A percentile compares a stretch with the other conserved stretches of the same genome.
Conservation (phyloP, 2,329 filamentous ascomycete genomes). For the Alternaria triticimaculans region DNA sequence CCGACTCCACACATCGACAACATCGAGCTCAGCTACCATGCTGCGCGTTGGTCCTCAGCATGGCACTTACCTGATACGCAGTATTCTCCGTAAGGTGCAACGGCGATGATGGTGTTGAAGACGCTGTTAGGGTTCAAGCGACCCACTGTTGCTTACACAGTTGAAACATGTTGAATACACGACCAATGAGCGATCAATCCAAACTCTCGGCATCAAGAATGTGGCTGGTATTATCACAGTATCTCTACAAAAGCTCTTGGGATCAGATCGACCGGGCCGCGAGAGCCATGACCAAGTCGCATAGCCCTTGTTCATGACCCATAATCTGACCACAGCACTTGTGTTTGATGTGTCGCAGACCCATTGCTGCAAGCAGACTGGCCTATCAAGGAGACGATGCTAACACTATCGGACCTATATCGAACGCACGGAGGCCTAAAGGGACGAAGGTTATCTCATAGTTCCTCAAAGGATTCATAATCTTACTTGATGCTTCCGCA, state of each 20-base stretch:
- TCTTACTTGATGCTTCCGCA: constrained; percentile 18
- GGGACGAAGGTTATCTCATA: constrained; percentile 16
- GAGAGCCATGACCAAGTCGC: constrained; percentile 16
- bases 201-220: constrained; percentile 8
- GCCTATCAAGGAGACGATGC: constrained; percentile 6
- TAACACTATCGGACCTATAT: background rate
- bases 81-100: background rate
- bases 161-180: background rate
- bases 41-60: constrained; percentile 8
- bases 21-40: constrained; percentile 20
- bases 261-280: constrained; percentile 28
- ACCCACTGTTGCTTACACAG: constrained; percentile 12
- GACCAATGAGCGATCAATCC: constrained; percentile 19
- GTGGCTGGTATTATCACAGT: constrained; percentile 12
- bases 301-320: constrained; percentile 14
- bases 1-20: constrained; percentile 3
- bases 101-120: constrained; percentile 2
- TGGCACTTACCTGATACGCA: background rate
- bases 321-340: constrained; percentile 21
- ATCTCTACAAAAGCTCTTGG: constrained; percentile 7
- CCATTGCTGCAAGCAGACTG: constrained; percentile 11
- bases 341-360: constrained; percentile 19
- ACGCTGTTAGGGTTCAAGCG: background rate
- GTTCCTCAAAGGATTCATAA: background rate
- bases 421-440: background rate